Conservation (phyloP, 1,139 yeast genomes). For the Arxiozyma bovina region DNA sequence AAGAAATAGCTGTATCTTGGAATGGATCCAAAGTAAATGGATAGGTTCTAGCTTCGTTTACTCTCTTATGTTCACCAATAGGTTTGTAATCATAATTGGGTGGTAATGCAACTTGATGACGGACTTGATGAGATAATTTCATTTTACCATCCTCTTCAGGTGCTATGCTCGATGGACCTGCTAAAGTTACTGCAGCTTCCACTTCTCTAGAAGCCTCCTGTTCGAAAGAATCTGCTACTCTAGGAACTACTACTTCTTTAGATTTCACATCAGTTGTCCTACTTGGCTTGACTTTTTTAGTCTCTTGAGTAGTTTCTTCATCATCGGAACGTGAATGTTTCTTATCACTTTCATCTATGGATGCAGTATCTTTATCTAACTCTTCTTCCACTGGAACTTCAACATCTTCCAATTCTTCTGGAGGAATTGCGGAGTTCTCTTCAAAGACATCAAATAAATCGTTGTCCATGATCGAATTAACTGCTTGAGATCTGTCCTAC, state of each 20-base stretch:
- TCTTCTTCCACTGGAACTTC: conserved; percentile 15
- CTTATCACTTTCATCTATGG: conserved; percentile 9
- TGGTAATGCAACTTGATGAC: conserved; percentile 96
- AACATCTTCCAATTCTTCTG: conserved; percentile 19
- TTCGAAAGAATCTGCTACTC: conserved; percentile 82
- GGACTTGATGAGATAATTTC: conserved; percentile 80
- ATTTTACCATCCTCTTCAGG: conserved; percentile 45
- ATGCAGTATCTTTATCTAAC: conserved; percentile 9
- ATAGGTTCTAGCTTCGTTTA: conserved; percentile 70
- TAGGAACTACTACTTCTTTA: conserved; percentile 42
- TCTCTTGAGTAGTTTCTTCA: conserved; percentile 3
- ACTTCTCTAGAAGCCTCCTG: conserved; percentile 88
- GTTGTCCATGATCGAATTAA: conserved; percentile 14
- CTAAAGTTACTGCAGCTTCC: conserved; percentile 65
- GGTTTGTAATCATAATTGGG: conserved; percentile 83
- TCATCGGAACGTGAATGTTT: conserved; percentile 11
- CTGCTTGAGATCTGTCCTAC: not conserved
- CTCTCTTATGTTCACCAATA: conserved; percentile 73
- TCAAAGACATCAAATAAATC: conserved; percentile 64
- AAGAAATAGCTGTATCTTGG: conserved; percentile 91
- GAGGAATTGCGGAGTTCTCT: conserved; percentile 40
- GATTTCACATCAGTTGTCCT: conserved; percentile 33
- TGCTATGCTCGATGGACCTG: conserved; percentile 30
- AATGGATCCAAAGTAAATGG: conserved; percentile 92
- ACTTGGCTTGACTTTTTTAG: conserved; percentile 22